Percentiles rank a stretch among this genome's conserved stretches.
Conservation (phyloP, 352 stramenopile genomes). For the Phytophthora pluvialis region DNA sequence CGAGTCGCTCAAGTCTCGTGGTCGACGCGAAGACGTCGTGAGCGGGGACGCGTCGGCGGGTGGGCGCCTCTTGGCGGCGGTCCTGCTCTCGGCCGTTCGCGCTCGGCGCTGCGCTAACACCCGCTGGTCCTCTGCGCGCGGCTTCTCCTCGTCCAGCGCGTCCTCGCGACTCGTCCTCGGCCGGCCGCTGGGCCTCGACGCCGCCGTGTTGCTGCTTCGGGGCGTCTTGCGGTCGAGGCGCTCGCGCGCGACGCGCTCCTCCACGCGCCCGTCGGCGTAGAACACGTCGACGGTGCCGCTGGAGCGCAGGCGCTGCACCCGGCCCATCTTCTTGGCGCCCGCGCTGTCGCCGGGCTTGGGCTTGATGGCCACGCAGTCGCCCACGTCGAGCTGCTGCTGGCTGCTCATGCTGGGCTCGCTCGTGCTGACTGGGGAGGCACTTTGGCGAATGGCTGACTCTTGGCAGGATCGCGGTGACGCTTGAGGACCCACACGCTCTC, state of each 20-base stretch:
- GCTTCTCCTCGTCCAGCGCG: conserved; percentile 12
- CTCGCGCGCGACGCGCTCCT: conserved; percentile 51
- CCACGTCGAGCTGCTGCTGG: conserved; percentile 28
- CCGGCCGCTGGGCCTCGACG: neutral
- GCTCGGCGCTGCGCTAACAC: conserved; percentile 14
- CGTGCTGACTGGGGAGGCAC: conserved; percentile 3
- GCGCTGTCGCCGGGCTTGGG: conserved; percentile 24
- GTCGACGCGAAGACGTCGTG: conserved; percentile 29
- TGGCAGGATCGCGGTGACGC: conserved; percentile 19
- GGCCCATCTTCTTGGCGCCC: conserved; percentile 32
- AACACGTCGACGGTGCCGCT: conserved; percentile 58
- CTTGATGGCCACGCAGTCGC: conserved; percentile 42
- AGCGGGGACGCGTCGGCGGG: conserved; percentile 16
- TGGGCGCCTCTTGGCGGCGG: conserved; percentile 13
- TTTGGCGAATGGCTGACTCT: conserved; percentile 30
- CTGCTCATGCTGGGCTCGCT: conserved; percentile 22
- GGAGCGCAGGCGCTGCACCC: conserved; percentile 52
- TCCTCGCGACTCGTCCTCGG: conserved; percentile 10
- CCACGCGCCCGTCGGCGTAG: conserved; percentile 57
- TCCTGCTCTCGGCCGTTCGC: conserved; percentile 16
- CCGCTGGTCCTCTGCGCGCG: neutral
- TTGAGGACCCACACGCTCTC: conserved; percentile 5
- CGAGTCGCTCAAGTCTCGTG: conserved; percentile 56
- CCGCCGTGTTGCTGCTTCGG: conserved; percentile 5
- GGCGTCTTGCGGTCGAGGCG: conserved; percentile 36